Conservation (phyloP, 78 protist genomes). For the Polysphondylium violaceum region DNA sequence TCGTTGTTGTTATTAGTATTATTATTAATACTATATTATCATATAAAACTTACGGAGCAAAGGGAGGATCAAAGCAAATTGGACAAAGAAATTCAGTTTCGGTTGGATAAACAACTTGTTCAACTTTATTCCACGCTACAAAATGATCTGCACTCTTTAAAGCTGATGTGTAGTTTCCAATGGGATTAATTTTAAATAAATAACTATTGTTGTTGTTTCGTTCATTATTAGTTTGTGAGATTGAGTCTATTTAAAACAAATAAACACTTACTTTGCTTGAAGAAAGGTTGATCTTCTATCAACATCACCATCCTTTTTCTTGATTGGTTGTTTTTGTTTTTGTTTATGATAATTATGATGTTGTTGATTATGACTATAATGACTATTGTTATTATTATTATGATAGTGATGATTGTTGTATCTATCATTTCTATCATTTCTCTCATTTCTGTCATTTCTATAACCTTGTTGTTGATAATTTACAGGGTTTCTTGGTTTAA, state of each 20-base stretch:
- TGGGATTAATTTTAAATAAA: constrained; percentile 57
- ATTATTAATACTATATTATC: background rate
- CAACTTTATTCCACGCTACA: constrained; percentile 73
- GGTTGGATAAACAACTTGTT: constrained; percentile 39
- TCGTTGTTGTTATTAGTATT: background rate
- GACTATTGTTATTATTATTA: background rate
- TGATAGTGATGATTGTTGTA: background rate
- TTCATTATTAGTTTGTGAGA: background rate
- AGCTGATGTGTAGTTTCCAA: constrained; percentile 52
- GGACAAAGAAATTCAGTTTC: constrained; percentile 24
- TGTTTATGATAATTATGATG: background rate
- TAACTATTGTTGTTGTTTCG: constrained; percentile 5
- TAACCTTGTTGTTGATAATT: background rate
- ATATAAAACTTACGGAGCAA: constrained; percentile 42
- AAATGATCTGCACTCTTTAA: constrained; percentile 12
- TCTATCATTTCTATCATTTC: background rate
- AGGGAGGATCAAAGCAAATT: constrained; percentile 63
- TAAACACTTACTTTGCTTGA: constrained; percentile 61
- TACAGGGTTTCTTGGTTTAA: background rate
- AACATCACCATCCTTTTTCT: background rate
- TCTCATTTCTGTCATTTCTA: background rate
- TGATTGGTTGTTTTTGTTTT: background rate
- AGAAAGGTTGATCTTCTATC: constrained; percentile 6
- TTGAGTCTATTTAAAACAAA: background rate
- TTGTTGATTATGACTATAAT: background rate